Evolutionary conservation across 2,329 filamentous ascomycete species (phyloP).

Genomic region (Sclerotinia subarctica): DNA sequence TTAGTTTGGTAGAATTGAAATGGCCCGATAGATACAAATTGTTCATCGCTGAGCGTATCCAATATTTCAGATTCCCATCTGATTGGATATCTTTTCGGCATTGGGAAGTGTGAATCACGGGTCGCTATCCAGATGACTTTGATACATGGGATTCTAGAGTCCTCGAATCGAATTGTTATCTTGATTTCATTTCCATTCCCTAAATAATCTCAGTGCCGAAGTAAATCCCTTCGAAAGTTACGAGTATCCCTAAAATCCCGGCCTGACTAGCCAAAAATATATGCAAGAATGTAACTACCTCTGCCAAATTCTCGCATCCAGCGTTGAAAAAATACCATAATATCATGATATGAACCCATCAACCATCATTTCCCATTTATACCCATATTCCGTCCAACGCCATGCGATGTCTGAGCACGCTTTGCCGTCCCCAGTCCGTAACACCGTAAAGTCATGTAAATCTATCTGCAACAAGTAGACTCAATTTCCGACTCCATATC

Average conservation of each 20-base stretch:
- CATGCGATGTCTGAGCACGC: not conserved
- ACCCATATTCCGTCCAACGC: not conserved
- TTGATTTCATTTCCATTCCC: not conserved
- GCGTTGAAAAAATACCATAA: not conserved
- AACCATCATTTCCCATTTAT: not conserved
- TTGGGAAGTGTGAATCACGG: not conserved
- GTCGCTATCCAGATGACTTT: too few species aligned
- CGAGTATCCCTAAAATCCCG: not conserved
- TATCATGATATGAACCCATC: not conserved
- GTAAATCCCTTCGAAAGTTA: not conserved
- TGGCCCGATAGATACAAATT: too few species aligned
- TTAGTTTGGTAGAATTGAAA: too few species aligned
- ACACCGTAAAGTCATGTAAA: not conserved
- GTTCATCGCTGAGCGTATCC: not conserved
- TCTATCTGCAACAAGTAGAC: not conserved
- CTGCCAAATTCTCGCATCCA: too few species aligned
- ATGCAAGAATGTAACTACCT: too few species aligned
- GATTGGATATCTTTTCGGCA: rapidly evolving
- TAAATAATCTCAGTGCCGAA: not conserved
- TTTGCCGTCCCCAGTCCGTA: not conserved
- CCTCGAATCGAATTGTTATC: not conserved
- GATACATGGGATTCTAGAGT: too few species aligned
- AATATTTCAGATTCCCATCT: not conserved
- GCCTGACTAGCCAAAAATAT: too few species aligned
- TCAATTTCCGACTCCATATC: not conserved